phyloP scores from a whole-genome alignment of 2,329 filamentous ascomycete species.

The Pseudocercospora musae region DNA sequence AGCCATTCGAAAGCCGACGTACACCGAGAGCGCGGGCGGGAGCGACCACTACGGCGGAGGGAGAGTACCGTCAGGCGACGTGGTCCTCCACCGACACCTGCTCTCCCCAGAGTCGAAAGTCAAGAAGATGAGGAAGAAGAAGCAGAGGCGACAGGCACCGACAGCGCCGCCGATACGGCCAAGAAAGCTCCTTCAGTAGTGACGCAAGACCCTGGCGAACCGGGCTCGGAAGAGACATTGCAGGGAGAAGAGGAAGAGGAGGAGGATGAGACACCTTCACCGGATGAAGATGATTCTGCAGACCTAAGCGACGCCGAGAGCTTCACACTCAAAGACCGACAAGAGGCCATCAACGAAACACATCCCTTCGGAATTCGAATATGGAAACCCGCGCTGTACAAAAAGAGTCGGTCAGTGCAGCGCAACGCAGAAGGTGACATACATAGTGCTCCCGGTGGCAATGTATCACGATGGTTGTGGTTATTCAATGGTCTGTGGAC shows the following conservation, averaged over 20 bases:
- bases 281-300: constrained; percentile 60
- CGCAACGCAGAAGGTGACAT: constrained; percentile 96
- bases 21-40: constrained; percentile 28
- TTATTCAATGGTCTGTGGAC: constrained; percentile 92
- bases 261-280: constrained; percentile 41
- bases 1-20: constrained; percentile 22
- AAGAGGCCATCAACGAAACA: constrained; percentile 97
- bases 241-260: constrained; percentile 38
- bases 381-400: constrained; percentile 98
- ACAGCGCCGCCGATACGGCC: constrained; percentile 13
- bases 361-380: constrained; percentile 98
- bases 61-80: constrained; percentile 52
- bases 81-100: constrained; percentile 44
- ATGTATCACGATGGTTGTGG: constrained; percentile 78
- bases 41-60: constrained; percentile 44
- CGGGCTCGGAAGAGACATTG: constrained; percentile 39
- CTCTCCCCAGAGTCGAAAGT: constrained; percentile 49
- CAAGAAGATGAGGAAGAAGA: constrained; percentile 48
- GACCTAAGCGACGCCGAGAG: constrained; percentile 90
- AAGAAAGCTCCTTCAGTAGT: constrained; percentile 10
- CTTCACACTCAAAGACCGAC: constrained; percentile 94
- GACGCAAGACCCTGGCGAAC: constrained; percentile 23
- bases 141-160: constrained; percentile 28
- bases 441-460: constrained; percentile 85
- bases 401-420: constrained; percentile 93